Base-by-base conservation (phyloP, 2,329 filamentous ascomycete species). In the Cucurbitaria berberidis region DNA sequence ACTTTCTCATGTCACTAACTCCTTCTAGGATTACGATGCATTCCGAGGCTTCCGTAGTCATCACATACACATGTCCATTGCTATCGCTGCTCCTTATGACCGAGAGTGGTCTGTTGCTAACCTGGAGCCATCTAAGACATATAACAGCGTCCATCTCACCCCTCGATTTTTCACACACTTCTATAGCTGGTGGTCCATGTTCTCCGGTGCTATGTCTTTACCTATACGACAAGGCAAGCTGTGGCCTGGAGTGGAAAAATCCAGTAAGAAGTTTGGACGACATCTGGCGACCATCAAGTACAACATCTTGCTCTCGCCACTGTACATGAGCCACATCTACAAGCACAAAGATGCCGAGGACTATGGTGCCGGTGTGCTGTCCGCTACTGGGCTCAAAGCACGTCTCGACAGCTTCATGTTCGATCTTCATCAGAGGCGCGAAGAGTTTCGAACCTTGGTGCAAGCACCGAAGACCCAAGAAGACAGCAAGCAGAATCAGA, bases 201-300 rank as follows among this genome's bases (percentile, higher is more conserved):
- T 99, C 75, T 92, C 92, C 8, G 93, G 93, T 1, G 89, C 93
- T 8, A 92, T 98, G 87, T 96, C 93, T 10, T 81, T 99, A 24
- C 96, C 95, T 10, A 89, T 99, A 51, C 90, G 95, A 0, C 96
- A 99, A 78, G 95, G 95, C 15, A 84, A 85, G 41, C 82, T 99
- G 3, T 99, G 93, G 87, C 93, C 93, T 5, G 92, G 91, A 0
- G 84, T 92, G 21, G 95, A 97, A 64, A 97, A 96, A 80, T 95
- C 91, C 40, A 97, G 91, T 81, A 99, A 99, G 78, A 99, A 99
- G 73, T 99, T 99, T 73, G 93, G 93, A 13, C 86, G 95, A 44
- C 96, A 99, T 76, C 80, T 99, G 57, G 93, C 92, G n/a, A 99
- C 96, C 8, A 93, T 99, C 80, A 99, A 99, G 80, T 98, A 98